A percentile compares a stretch with the other conserved stretches of the same genome.
These are phyloP conservation scores for Infundibulicybe gibba DNA, from an alignment of 768 basidiomycete species.

Conservation along the genomic window DNA sequence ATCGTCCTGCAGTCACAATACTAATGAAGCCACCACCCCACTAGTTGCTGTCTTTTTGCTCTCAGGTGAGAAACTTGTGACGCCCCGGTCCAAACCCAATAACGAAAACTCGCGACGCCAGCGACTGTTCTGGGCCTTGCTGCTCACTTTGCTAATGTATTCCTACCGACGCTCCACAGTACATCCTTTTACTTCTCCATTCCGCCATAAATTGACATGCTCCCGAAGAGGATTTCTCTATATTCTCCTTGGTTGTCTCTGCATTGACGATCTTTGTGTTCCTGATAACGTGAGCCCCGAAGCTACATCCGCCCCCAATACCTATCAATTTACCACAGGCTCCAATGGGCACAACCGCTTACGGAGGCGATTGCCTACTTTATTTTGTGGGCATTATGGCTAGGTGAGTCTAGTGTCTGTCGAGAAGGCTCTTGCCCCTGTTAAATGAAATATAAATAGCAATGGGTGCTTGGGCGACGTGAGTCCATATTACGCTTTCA, in stretches of 20 bases:
- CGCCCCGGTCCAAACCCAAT: neutral
- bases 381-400: conserved; percentile 61
- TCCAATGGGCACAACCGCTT: conserved; percentile 69
- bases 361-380: conserved; percentile 55
- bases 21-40: conserved; percentile 4
- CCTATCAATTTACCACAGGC: conserved; percentile 28
- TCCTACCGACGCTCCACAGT: conserved; percentile 67
- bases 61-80: conserved; percentile 30
- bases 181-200: conserved; percentile 17
- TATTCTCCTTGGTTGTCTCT: conserved; percentile 64
- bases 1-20: conserved; percentile 4
- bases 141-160: conserved; percentile 62
- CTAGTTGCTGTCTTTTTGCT: conserved; percentile 41
- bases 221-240: conserved; percentile 59
- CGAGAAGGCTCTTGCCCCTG: conserved; percentile 1
- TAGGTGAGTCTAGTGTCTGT: conserved; percentile 42
- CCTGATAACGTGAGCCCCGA: conserved; percentile 47
- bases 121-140: conserved; percentile 64
- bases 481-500: conserved; percentile 15
- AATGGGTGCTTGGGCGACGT: conserved; percentile 76
- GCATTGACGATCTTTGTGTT: conserved; percentile 63
- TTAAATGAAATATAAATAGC: conserved; percentile 32
- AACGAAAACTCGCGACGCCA: conserved; percentile 13
- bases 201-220: neutral
- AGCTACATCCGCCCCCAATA: neutral